Base-by-base conservation (phyloP, 2,329 filamentous ascomycete species). In the Xylariaceae sp. region DNA sequence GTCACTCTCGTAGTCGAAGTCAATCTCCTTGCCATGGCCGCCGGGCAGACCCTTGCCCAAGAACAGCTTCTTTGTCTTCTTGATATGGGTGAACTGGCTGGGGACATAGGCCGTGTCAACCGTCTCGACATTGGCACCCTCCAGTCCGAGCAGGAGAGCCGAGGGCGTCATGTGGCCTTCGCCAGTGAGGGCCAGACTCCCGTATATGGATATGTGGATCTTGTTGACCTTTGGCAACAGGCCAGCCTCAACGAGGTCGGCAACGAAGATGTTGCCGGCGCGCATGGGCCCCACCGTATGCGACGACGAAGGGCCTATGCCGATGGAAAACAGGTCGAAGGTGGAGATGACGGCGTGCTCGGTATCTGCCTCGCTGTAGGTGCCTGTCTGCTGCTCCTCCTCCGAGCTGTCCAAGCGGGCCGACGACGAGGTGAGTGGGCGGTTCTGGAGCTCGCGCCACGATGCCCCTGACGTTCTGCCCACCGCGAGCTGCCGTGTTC, bases 141-240 rank as follows among this genome's bases (percentile, higher is more conserved):
- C 67, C 0, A 70, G 59, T n/a, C 67, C 67, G 2, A 70, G 55
- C 7, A 70, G 53, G 16, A 70, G 46, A 3, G 67, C 67, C 4
- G 64, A 68, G 0, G 67, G 67, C 3, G 67, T 70, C 67, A 70
- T 70, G 40, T 68, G 67, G 27, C 67, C 67, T 44, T 70, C 65
- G 30, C 67, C 67, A 0, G 67, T 70, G 21, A 70, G 59, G 0
- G 67, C 67, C 37, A 70, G 53, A 43, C 66, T 70, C 28, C 67
- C 67, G 39, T 69, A 70, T 29, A 70, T 60, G 6, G 63, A 60
- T 16, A 70, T 60, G 5, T 62, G 63, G 32, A 70, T 68, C 44
- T 58, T 64, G 46, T 65, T 50, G 31, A 69, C 66, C 37, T 60
- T 61, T 12, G 60, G 54, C 31, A 70, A 50, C 3, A 70, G 47